Evolutionary conservation across 164 flowering plant genomes (phyloP), one percentile per base, ranked within the genome.

Genomic region (Brasenia schreberi): DNA sequence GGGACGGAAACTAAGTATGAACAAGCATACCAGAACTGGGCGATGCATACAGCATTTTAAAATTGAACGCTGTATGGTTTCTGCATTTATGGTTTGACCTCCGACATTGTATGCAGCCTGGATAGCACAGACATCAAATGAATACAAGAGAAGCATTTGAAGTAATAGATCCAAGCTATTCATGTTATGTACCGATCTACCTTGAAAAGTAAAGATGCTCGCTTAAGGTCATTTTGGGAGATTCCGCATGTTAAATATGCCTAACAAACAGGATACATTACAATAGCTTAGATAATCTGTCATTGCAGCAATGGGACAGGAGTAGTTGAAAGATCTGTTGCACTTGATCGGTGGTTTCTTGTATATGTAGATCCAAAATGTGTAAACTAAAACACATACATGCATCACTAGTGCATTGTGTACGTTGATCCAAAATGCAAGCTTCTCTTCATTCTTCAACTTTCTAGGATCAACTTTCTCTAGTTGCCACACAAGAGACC

Each of bases 321-420:
- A 33, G 39, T 33, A 33, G 39, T 33, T 33, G 4, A 49, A 49
- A 14, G 56, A 49, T 3, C 10, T 49, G 56, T 49, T 1, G 16
- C 10, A 14, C 56, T 14, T 49, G 56, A 49, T 49, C 16, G 39
- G 39, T 1, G 4, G 39, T 33, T 2, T 4, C 2, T 33, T 33
- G 39, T 33, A 1, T 33, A 33, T 33, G 60, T 12, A 58, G 18
- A 18, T 12, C 60, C 18, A 58, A 58, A 58, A 58, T 12, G 60
- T 14, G 18, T 18, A 61, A 23, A 23, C 18, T 16, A 5, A 7
- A 23, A n/a, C 9, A 64, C 63, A 77, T 89, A 94, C 99, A 84
- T 91, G 99, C 99, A 94, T 94, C 84, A 90, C 92, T 75, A 94
- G 76, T 11, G 97, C 86, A 77, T 94, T 91, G 72, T 94, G 99